Evolutionary conservation across 192 early-diverging fungal species (phyloP).

Genomic region (Gryganskiella cystojenkinii): DNA sequence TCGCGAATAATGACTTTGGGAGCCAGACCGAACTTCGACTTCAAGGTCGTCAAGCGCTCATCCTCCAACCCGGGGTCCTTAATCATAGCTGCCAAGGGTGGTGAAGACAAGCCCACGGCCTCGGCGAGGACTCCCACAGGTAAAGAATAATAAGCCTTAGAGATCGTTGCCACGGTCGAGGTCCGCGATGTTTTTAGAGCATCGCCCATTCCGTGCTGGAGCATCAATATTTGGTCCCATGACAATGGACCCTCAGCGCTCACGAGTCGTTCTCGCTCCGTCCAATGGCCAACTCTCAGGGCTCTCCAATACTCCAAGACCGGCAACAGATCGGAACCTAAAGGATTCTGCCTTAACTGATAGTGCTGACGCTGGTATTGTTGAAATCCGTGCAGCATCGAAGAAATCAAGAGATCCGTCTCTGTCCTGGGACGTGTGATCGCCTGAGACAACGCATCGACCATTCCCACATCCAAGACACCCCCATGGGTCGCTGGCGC

Average conservation of each 20-base stretch:
- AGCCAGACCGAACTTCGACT: slow-evolving; percentile 19
- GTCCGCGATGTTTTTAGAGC: slow-evolving; percentile 8
- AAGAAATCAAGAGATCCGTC: slow-evolving; percentile 22
- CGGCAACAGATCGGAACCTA: slow-evolving; percentile 15
- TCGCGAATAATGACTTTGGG: slow-evolving; percentile 24
- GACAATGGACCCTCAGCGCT: neutral
- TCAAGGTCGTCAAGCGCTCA: slow-evolving; percentile 4
- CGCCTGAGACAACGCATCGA: neutral
- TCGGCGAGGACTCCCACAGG: slow-evolving; percentile 15
- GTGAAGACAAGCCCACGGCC: slow-evolving; percentile 6
- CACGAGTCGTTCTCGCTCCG: slow-evolving; percentile 29
- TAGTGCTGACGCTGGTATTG: neutral
- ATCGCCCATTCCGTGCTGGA: slow-evolving; percentile 22
- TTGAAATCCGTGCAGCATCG: slow-evolving; percentile 18
- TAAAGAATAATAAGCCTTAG: slow-evolving; percentile 41
- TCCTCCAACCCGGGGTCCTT: neutral
- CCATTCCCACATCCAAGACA: no score
- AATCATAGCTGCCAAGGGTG: neutral
- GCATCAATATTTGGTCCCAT: slow-evolving; percentile 29
- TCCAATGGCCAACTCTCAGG: slow-evolving; percentile 31
- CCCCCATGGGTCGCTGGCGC: neutral
- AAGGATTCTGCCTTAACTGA: neutral
- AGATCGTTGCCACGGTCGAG: slow-evolving; percentile 21
- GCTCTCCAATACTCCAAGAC: slow-evolving; percentile 25
- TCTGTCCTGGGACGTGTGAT: slow-evolving; percentile 25